Evolutionary conservation across 306 rosid genomes (phyloP), one percentile per base, ranked within the genome.

Genomic region (Quercus bicolor): DNA sequence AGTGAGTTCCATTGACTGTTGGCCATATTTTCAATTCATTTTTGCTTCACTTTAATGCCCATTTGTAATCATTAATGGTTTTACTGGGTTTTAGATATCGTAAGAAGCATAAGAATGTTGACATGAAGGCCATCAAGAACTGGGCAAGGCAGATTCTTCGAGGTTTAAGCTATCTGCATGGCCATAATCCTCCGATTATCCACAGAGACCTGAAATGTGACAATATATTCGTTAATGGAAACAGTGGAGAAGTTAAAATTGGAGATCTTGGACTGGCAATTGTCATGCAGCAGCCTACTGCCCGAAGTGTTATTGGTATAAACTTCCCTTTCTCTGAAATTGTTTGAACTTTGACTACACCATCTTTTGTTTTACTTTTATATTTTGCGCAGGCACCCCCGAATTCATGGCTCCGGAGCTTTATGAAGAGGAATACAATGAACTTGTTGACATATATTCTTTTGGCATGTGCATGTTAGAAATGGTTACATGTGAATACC

Each of bases 391-490:
- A 92, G 96, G 98, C 56, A 92, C 98, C 19, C 98, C 97, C 0
- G 98, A 94, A 78, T 94, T 94, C 83, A 94, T 94, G 98, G 98
- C 97, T 56, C 98, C 98, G 0, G 98, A 95, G 88, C 98, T 95
- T 71, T 95, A 95, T 34, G 98, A 95, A 1, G 98, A 92, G 79
- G 95, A 95, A 69, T 95, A 95, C 51, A 86, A 91, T 79, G 97
- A 91, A 84, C 94, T 92, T 68, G 96, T 90, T n/a, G 98, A 95
- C 84, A 80, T 92, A 64, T 95, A 92, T 88, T 92, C 98, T 82
- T 95, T 95, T 78, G 98, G 98, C 75, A 84, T 95, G 98, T 92
- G 98, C 79, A 85, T 95, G 79, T 78, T 95, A 75, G 98, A 95
- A 89, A 73, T 95, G 90, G 82, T 92, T 72, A 95, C 98, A 29